Conservation (phyloP, 2,329 filamentous ascomycete genomes). For the Neobulgaria alba region DNA sequence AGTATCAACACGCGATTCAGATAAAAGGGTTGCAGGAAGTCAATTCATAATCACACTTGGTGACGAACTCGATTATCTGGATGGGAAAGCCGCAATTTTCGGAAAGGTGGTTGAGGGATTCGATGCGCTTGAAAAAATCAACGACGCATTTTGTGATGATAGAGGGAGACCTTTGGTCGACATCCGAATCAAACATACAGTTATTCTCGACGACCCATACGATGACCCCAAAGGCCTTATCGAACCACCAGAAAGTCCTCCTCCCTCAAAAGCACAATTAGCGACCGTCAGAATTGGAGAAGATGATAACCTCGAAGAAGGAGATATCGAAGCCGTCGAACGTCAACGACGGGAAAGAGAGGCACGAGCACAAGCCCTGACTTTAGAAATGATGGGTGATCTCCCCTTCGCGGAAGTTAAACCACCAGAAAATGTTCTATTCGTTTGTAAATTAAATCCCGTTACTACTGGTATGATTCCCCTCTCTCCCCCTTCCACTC, state of each 20-base stretch:
- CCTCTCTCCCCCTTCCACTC: not conserved
- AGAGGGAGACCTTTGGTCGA: slow-evolving; percentile 84
- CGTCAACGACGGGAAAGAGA: slow-evolving; percentile 77
- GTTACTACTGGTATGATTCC: slow-evolving; percentile 60
- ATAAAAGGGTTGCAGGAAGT: slow-evolving; percentile 74
- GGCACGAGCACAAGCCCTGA: slow-evolving; percentile 86
- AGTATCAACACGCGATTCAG: slow-evolving; percentile 64
- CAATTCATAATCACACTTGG: slow-evolving; percentile 92
- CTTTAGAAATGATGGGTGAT: slow-evolving; percentile 95
- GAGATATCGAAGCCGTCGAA: slow-evolving; percentile 71
- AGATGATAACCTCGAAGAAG: slow-evolving; percentile 70
- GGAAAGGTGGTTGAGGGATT: slow-evolving; percentile 95
- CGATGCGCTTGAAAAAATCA: slow-evolving; percentile 88
- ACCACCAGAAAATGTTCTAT: slow-evolving; percentile 92
- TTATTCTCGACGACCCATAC: slow-evolving; percentile 86
- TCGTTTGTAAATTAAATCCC: slow-evolving; percentile 97
- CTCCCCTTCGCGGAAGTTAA: slow-evolving; percentile 95
- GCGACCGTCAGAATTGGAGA: slow-evolving; percentile 88
- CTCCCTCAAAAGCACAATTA: slow-evolving; percentile 75
- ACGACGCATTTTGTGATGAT: slow-evolving; percentile 78
- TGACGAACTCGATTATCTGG: slow-evolving; percentile 80
- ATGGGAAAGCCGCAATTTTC: slow-evolving; percentile 92
- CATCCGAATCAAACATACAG: slow-evolving; percentile 88
- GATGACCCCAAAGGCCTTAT: slow-evolving; percentile 69
- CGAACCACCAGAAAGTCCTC: slow-evolving; percentile 70